Conservation (phyloP, 306 rosid genomes). For the Vicia sativa region DNA sequence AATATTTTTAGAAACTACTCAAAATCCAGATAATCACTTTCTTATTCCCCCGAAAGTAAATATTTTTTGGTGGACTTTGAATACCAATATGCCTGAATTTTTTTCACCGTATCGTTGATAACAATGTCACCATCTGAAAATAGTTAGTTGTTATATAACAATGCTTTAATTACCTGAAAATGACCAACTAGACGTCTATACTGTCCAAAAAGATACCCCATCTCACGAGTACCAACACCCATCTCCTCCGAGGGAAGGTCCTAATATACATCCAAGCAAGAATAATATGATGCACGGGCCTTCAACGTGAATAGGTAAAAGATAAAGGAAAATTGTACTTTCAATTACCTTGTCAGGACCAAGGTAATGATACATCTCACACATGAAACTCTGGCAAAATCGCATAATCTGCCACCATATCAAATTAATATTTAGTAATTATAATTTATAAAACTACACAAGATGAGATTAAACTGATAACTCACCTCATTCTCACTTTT, state of each 20-base stretch:
- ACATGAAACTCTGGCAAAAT: constrained; percentile 99
- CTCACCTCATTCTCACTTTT: constrained; percentile 93
- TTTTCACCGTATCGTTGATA: too few species aligned
- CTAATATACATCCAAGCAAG: constrained; percentile 53
- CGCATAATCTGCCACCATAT: constrained; percentile 83
- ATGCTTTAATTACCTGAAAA: constrained; percentile 69
- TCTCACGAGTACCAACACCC: constrained; percentile 99
- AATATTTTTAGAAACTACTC: too few species aligned
- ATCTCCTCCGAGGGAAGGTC: constrained; percentile 98
- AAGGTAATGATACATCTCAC: constrained; percentile 87
- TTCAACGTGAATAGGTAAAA: constrained; percentile 9
- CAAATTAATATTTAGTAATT: constrained; percentile 44
- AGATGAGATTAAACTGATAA: constrained; percentile 25
- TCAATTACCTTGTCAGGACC: constrained; percentile 95
- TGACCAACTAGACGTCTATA: constrained; percentile 94
- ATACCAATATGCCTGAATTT: too few species aligned
- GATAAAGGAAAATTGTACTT: constrained; percentile 30
- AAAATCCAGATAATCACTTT: too few species aligned
- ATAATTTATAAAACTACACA: constrained; percentile 6
- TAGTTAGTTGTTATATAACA: constrained; percentile 26
- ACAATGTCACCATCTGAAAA: too few species aligned
- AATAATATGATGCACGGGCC: constrained; percentile 25
- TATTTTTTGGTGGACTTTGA: too few species aligned
- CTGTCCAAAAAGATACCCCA: constrained; percentile 99
- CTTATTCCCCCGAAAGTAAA: too few species aligned